A percentile compares a stretch with the other conserved stretches of the same genome.
phyloP scores from a whole-genome alignment of 768 basidiomycete species.

The Pleurotus sapidus region DNA sequence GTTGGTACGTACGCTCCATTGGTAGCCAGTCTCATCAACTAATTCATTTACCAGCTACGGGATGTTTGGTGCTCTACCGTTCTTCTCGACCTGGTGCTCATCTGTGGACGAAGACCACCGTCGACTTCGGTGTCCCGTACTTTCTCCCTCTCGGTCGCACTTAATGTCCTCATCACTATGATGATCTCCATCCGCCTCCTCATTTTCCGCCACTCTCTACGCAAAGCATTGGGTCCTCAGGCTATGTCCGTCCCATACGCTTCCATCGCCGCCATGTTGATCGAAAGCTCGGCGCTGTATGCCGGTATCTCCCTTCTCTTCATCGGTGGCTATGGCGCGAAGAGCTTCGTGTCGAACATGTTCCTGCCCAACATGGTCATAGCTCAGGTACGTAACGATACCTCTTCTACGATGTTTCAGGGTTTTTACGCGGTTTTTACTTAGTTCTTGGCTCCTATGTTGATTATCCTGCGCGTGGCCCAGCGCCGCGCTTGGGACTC shows the following conservation, averaged over 20 bases:
- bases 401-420: background rate
- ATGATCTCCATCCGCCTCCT: conserved; percentile 35
- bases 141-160: conserved; percentile 31
- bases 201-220: conserved; percentile 19
- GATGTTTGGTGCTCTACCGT: conserved; percentile 8
- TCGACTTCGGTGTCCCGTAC: conserved; percentile 33
- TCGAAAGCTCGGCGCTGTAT: conserved; percentile 37
- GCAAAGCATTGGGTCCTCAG: conserved; percentile 17
- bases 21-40: too few relatives aligned
- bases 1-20: background rate
- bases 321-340: conserved; percentile 16
- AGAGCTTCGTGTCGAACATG: conserved; percentile 11
- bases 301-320: conserved; percentile 27
- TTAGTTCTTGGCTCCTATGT: conserved; percentile 11
- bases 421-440: background rate
- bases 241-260: conserved; percentile 25
- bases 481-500: conserved; percentile 11
- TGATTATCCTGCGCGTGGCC: conserved; percentile 12
- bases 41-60: background rate
- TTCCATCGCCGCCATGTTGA: conserved; percentile 29
- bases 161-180: conserved; percentile 34
- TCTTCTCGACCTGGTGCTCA: conserved; percentile 9
- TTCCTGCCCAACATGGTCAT: conserved; percentile 12
- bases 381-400: conserved; percentile 5
- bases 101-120: conserved; percentile 10